phyloP scores from a whole-genome alignment of 2,329 filamentous ascomycete genomes.

The Myriosclerotinia scirpicola region DNA sequence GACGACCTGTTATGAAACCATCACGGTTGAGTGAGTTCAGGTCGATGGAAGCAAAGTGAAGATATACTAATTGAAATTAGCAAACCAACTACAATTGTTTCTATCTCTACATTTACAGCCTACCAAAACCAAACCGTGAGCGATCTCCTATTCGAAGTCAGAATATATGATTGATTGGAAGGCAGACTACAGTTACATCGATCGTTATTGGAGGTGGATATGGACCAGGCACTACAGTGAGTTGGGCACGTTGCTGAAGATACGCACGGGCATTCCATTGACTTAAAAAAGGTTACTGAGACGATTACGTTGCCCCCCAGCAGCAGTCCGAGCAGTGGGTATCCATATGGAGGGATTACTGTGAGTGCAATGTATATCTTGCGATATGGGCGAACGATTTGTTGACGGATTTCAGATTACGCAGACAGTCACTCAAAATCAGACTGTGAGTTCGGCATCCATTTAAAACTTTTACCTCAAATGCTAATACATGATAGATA shows the following conservation, averaged over 20 bases:
- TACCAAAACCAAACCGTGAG: constrained; percentile 15
- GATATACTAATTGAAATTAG: background rate
- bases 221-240: constrained; percentile 14
- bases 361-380: background rate
- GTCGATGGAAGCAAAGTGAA: background rate
- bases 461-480: background rate
- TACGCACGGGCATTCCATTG: background rate
- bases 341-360: constrained; percentile 8
- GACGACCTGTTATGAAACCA: constrained; percentile 9
- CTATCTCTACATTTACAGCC: constrained; percentile 11
- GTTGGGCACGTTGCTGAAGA: background rate
- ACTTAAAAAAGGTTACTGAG: constrained; percentile 1
- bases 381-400: background rate
- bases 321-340: background rate
- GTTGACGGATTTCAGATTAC: constrained; percentile 11
- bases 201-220: background rate
- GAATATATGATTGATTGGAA: background rate
- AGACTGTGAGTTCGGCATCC: constrained; percentile 4
- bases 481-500: background rate
- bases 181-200: background rate
- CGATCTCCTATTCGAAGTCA: background rate
- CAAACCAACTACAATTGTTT: constrained; percentile 8
- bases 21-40: constrained; percentile 8
- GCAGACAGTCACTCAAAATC: constrained; percentile 9
- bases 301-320: background rate